Percentiles rank a stretch among this genome's conserved stretches.
Conservation (phyloP, 169 alveolate species). For the Ichthyophthirius multifiliis region DNA sequence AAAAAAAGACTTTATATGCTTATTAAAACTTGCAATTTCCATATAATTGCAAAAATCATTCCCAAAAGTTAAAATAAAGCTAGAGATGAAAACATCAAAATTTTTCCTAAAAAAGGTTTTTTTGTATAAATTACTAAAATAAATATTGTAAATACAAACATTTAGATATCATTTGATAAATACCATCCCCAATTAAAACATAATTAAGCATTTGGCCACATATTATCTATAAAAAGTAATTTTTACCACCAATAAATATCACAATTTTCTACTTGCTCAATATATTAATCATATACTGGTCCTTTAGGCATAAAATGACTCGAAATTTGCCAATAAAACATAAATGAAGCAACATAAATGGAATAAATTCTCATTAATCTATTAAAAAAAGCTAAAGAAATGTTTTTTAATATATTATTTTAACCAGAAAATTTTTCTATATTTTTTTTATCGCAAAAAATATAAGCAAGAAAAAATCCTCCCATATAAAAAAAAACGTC, state of each 20-base stretch:
- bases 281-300: not conserved
- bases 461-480: not conserved
- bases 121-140: not conserved
- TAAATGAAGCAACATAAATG: not conserved
- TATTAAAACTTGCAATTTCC: too few species aligned
- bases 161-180: not conserved
- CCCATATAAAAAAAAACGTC: not conserved
- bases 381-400: not conserved
- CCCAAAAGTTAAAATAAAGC: not conserved
- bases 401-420: not conserved
- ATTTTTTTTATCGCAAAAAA: not conserved
- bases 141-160: not conserved
- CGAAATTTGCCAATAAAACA: not conserved
- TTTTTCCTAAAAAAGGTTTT: not conserved
- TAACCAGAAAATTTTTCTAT: not conserved
- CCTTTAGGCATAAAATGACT: not conserved
- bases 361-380: not conserved
- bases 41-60: too few species aligned
- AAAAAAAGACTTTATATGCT: too few species aligned
- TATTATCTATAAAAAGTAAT: not conserved
- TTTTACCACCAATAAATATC: not conserved
- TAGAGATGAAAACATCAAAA: not conserved
- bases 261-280: not conserved
- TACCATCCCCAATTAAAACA: slow-evolving; percentile 6
- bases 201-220: not conserved